phyloP scores from a whole-genome alignment of 2,329 filamentous ascomycete genomes.

The Tolypocladium cylindrosporum region DNA sequence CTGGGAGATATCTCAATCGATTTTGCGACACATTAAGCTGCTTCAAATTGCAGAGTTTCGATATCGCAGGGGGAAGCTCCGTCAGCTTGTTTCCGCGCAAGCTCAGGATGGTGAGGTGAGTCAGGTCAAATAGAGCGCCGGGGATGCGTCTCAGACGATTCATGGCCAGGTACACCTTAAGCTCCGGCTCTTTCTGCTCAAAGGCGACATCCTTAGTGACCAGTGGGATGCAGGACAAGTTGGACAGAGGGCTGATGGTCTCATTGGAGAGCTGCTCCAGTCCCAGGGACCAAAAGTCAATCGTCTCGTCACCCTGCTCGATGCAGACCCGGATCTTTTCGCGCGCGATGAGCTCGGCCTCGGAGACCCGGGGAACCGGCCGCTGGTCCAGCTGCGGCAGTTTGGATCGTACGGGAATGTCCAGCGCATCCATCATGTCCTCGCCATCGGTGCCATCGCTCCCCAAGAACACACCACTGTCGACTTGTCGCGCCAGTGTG shows the following conservation, averaged over 20 bases:
- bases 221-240: constrained; percentile 42
- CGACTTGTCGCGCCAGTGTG: constrained; percentile 47
- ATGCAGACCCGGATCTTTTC: constrained; percentile 40
- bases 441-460: constrained; percentile 45
- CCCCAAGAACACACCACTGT: constrained; percentile 61
- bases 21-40: constrained; percentile 61
- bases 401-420: constrained; percentile 20
- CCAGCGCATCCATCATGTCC: constrained; percentile 22
- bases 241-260: constrained; percentile 45
- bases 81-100: constrained; percentile 53
- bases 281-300: constrained; percentile 51
- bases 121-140: constrained; percentile 48
- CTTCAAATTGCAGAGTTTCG: constrained; percentile 45
- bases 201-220: constrained; percentile 50
- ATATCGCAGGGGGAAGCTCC: constrained; percentile 51
- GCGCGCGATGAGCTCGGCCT: constrained; percentile 33
- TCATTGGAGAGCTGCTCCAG: constrained; percentile 45
- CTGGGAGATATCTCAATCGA: constrained; percentile 47
- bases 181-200: constrained; percentile 43
- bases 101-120: constrained; percentile 53
- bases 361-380: constrained; percentile 19
- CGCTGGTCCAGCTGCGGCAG: constrained; percentile 27
- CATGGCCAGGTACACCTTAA: constrained; percentile 51
- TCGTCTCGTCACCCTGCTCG: constrained; percentile 46
- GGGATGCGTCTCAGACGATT: constrained; percentile 51